Evolutionary conservation across 2,329 filamentous ascomycete species (phyloP), one percentile per base, ranked within the genome.

Genomic region (Emericellopsis atlantica): DNA sequence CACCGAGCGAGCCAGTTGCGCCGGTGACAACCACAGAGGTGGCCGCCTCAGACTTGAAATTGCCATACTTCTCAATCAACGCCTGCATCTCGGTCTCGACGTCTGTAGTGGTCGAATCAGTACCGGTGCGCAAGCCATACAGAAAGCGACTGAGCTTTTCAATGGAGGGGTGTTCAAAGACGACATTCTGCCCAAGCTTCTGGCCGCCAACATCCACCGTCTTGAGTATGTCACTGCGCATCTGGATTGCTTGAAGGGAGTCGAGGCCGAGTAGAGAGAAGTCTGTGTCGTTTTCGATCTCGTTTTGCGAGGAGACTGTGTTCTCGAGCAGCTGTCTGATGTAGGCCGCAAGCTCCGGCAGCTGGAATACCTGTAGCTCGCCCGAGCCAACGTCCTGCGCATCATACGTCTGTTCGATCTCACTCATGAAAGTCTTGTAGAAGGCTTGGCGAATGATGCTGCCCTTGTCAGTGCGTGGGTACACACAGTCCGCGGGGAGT

Each of bases 1-100:
- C 69, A 6, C 79, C 79, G 0, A 82, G 62, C 2, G 74, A 76
- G 8, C 79, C 79, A 1, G 78, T 82, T 1, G 69, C 69, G 12
- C 79, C 79, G 2, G 78, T 82, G 12, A 81, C 50, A 7, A 75
- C 36, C 29, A 55, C 44, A 8, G 51, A 52, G 6, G 5, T 7
- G 26, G 15, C 24, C 21, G 42, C 8, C 4, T 26, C 14, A n/a
- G 11, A 11, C 11, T 4, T 7, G 15, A 26, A 12, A 12, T 37
- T 43, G 31, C 39, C 40, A 41, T 51, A 50, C 39, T 51, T 46
- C 4, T 47, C 43, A 14, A 52, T 49, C 12, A 52, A 40, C 10
- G 39, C 40, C 5, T 39, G 36, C 46, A 52, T 52, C 37, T 51
- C 5, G 64, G 51, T 15, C 59, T 60, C 42, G 51, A 46, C 35